These are phyloP conservation scores for Suillus weaverae DNA, from an alignment of 768 basidiomycete species.

Conservation along the genomic window DNA sequence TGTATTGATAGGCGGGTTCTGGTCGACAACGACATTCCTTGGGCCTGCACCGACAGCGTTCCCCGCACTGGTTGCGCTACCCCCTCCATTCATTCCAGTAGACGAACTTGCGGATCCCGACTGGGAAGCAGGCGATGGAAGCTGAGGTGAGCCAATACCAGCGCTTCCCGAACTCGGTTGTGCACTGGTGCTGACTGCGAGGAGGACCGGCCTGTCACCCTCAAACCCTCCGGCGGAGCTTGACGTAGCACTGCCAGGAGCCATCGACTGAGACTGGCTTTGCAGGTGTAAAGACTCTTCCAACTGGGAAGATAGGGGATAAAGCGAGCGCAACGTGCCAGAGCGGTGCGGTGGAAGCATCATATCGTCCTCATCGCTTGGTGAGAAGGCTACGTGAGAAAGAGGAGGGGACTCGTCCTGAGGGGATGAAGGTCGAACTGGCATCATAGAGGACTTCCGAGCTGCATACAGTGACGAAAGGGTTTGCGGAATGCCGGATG, in stretches of 20 bases:
- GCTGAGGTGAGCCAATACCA: constrained; percentile 66
- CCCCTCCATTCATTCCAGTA: constrained; percentile 16
- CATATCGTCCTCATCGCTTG: constrained; percentile 30
- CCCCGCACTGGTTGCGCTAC: constrained; percentile 33
- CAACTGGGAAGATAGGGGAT: constrained; percentile 20
- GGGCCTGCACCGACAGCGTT: constrained; percentile 27
- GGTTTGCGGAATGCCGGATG: constrained; percentile 16
- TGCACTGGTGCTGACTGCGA: constrained; percentile 50
- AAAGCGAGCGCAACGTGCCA: constrained; percentile 27
- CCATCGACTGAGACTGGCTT: constrained; percentile 31
- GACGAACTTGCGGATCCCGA: constrained; percentile 49
- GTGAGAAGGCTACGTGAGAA: constrained; percentile 22
- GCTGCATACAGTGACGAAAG: constrained; percentile 29
- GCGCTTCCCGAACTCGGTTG: constrained; percentile 33
- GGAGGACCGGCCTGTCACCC: constrained; percentile 24
- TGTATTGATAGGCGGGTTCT: constrained; percentile 98
- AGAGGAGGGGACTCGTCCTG: constrained; percentile 29
- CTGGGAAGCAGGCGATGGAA: constrained; percentile 75
- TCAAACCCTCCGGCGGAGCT: constrained; percentile 48
- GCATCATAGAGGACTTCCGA: constrained; percentile 24
- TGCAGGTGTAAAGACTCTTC: constrained; percentile 26
- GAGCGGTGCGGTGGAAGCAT: constrained; percentile 35
- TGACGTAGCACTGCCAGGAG: constrained; percentile 40
- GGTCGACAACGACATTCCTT: constrained; percentile 59
- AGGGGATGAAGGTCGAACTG: constrained; percentile 27